Evolutionary conservation across 306 rosid genomes (phyloP).

Genomic region (Trifolium pratense): DNA sequence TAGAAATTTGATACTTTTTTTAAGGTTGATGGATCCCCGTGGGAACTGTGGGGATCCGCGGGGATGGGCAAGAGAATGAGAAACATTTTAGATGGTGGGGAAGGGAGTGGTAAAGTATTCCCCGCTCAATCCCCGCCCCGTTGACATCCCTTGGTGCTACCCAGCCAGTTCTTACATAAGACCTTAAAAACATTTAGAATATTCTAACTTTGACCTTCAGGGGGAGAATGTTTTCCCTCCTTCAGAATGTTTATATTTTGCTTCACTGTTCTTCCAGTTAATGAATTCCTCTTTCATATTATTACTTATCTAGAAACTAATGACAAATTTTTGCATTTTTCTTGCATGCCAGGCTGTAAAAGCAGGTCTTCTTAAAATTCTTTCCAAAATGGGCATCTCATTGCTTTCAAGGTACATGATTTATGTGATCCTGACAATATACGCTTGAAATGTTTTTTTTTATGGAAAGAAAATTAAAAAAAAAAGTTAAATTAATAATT

Average conservation of each 20-base stretch:
- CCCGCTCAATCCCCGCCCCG: too few species aligned
- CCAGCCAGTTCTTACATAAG: background rate
- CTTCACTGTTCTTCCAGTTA: background rate
- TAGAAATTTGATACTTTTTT: too few species aligned
- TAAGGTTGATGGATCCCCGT: too few species aligned
- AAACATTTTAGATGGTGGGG: too few species aligned
- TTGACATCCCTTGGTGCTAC: background rate
- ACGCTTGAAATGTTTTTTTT: too few species aligned
- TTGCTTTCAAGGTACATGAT: slow-evolving; percentile 85
- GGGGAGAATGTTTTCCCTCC: slow-evolving; percentile 15
- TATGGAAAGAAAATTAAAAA: too few species aligned
- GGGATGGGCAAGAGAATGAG: too few species aligned
- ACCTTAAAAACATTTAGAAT: background rate
- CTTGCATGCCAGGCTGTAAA: slow-evolving; percentile 75
- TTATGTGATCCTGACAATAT: background rate
- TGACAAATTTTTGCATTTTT: slow-evolving; percentile 28
- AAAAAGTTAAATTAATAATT: slow-evolving; percentile 27
- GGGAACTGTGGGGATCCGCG: too few species aligned
- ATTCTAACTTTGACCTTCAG: slow-evolving; percentile 4
- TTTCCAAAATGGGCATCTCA: slow-evolving; percentile 97
- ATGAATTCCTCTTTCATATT: slow-evolving; percentile 16
- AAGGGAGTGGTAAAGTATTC: too few species aligned
- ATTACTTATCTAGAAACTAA: background rate
- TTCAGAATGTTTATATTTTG: background rate
- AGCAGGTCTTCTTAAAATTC: slow-evolving; percentile 95